phyloP scores from a whole-genome alignment of 192 early-diverging fungal species.

The Neocallimastix lanati region DNA sequence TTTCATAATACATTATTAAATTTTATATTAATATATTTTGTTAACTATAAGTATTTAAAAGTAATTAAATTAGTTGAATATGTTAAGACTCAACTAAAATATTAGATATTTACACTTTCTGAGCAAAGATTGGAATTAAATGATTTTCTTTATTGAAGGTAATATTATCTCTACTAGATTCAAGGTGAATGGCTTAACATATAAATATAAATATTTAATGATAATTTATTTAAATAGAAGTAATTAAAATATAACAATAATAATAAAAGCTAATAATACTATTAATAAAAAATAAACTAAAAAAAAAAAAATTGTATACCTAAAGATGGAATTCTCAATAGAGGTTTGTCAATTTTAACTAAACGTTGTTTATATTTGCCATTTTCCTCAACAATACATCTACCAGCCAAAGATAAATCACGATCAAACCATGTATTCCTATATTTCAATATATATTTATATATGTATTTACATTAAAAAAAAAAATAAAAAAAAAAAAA shows the following conservation, averaged over 20 bases:
- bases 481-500: not conserved
- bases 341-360: conserved; percentile 63
- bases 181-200: not conserved
- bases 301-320: conserved; percentile 63
- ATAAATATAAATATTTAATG: too few relatives aligned
- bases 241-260: too few relatives aligned
- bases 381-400: conserved; percentile 61
- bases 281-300: conserved; percentile 29
- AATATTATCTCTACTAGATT: not conserved
- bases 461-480: not conserved
- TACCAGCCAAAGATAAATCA: conserved; percentile 84
- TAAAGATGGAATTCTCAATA: conserved; percentile 86
- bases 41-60: too few relatives aligned
- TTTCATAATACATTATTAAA: too few relatives aligned
- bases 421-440: conserved; percentile 99
- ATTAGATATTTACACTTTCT: not conserved
- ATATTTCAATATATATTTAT: not conserved
- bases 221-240: too few relatives aligned
- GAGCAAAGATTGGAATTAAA: not conserved
- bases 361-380: conserved; percentile 56
- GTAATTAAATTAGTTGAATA: too few relatives aligned
- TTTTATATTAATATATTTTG: too few relatives aligned
- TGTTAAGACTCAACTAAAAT: too few relatives aligned
- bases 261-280: too few relatives aligned
- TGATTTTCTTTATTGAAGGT: not conserved